A percentile compares a stretch with the other conserved stretches of the same genome.
Evolutionary conservation across 192 early-diverging fungal species (phyloP).

Genomic region (Chytriomyces sp.): DNA sequence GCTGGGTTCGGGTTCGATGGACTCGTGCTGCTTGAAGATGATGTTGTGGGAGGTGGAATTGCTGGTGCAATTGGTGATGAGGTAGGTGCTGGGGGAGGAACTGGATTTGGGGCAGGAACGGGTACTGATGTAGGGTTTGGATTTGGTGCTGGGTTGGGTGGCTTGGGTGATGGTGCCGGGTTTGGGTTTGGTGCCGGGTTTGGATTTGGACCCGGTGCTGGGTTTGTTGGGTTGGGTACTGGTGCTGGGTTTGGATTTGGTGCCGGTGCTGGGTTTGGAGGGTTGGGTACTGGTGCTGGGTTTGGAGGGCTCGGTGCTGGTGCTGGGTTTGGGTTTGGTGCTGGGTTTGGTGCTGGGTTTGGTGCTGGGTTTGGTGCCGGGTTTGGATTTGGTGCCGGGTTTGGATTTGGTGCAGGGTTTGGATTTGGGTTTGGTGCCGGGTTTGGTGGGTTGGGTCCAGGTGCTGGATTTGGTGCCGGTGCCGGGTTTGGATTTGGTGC

Average conservation of each 20-base stretch:
- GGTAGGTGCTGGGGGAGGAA: not conserved
- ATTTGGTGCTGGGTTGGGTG: not conserved
- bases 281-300: not conserved
- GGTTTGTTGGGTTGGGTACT: not conserved
- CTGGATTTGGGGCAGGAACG: not conserved
- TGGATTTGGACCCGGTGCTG: not conserved
- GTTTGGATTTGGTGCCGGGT: not conserved
- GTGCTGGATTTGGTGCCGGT: not conserved
- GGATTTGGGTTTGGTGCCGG: not conserved
- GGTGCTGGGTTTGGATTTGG: not conserved
- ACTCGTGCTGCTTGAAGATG: not conserved
- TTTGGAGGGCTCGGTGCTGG: not conserved
- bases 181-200: not conserved
- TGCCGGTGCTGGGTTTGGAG: not conserved
- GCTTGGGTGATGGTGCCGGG: not conserved
- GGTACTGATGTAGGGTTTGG: not conserved
- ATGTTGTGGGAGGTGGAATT: not conserved
- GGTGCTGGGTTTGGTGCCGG: not conserved
- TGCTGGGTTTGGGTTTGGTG: not conserved
- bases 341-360: not conserved
- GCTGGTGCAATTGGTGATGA: not conserved
- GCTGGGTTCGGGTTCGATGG: not conserved
- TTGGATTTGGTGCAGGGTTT: not conserved
- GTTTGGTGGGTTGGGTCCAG: not conserved
- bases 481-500: not conserved